phyloP scores from a whole-genome alignment of 176 grass and related monocot genomes.

The Poa annua region DNA sequence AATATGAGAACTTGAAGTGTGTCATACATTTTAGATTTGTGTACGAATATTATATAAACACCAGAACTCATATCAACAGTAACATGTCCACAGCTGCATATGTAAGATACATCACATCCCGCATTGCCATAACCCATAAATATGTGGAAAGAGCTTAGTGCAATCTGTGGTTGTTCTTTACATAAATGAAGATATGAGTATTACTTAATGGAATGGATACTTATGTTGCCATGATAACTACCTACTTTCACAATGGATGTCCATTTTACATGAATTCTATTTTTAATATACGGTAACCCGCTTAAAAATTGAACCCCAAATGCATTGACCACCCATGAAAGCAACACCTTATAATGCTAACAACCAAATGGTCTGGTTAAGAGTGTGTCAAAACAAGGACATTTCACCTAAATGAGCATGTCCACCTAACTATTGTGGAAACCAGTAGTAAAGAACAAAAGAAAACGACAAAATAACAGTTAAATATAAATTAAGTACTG shows the following conservation, averaged over 20 bases:
- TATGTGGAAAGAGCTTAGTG: not conserved
- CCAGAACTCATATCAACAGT: not conserved
- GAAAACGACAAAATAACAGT: not conserved
- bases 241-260: not conserved
- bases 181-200: not conserved
- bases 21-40: not conserved
- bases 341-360: conserved; percentile 18
- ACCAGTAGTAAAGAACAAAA: not conserved
- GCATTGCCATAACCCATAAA: conserved; percentile 8
- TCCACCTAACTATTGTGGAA: not conserved
- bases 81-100: not conserved
- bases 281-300: not conserved
- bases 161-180: not conserved
- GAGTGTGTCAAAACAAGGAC: conserved; percentile 19
- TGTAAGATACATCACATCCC: not conserved
- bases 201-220: not conserved
- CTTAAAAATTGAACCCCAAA: not conserved
- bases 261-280: conserved; percentile 1
- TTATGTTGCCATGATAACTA: not conserved
- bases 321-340: conserved; percentile 18
- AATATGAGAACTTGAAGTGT: conserved; percentile 7
- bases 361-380: not conserved
- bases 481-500: conserved; percentile 3
- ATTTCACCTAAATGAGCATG: conserved; percentile 19
- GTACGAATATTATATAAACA: not conserved